Base-by-base conservation (phyloP, 2,329 filamentous ascomycete genomes). In the Arthroderma sp. region DNA sequence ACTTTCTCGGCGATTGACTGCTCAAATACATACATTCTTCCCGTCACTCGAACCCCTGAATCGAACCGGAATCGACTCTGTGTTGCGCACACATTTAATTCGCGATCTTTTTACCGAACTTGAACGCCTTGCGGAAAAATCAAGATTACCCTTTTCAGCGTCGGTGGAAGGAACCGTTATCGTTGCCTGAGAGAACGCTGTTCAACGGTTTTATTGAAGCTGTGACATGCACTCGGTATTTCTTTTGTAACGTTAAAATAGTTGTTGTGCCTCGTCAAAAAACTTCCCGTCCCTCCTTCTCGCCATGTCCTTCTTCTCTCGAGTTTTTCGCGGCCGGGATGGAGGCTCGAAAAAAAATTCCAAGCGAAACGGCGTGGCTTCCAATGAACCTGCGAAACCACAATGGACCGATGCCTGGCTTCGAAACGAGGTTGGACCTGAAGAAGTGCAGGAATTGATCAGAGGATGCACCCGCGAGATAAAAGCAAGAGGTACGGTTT, bases 391-490 rank as follows among this genome's bases (percentile, higher is more conserved):
- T 33, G 65, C 72, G 49, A 86, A 87, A 66, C 84, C 83, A 45
- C 76, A 75, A 63, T 95, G 86, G 83, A 83, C 85, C 49, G 84
- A 95, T 62, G 83, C 86, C 51, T 98, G 87, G 78, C 74, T 79
- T 50, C 82, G 89, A 58, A 84, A 75, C 44, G 77, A 80, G 39
- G 81, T 98, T 52, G 81, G 85, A 43, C 83, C 88, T 4, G 86
- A 94, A 53, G 91, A 98, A 67, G 80, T 98, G 40, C 81, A 88
- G 57, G 87, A 94, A 59, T 69, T 98, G 50, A 72, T 96, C 42
- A 77, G 80, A 60, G 78, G 80, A 53, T 95, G 87, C 68, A 93
- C 88, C 7, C 74, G 80, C 45, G 91, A 98, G 68, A 77, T 98
- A 63, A 98, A 96, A 69, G 82, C 83, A 49, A 78, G 88, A 84